These are phyloP conservation scores for Phyllosticta paracitricarpa DNA, from an alignment of 2,329 filamentous ascomycete species.

Conservation along the genomic window DNA sequence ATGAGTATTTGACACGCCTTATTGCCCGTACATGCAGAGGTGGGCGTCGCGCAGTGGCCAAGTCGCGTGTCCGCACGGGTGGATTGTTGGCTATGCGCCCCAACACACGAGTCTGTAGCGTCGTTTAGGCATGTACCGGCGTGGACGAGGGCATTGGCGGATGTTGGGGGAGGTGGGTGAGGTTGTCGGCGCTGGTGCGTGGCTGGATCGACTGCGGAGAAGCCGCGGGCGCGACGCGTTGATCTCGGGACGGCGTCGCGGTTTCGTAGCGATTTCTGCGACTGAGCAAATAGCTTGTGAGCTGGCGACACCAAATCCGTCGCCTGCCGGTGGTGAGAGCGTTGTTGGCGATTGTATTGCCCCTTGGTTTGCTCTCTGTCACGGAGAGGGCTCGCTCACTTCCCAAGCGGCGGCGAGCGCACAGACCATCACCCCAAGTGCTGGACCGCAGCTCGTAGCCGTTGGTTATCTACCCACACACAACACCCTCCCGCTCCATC, in stretches of 20 bases:
- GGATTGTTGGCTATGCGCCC: constrained; percentile 4
- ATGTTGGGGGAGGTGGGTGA: not conserved
- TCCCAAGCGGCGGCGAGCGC: constrained; percentile 1
- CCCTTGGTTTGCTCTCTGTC: constrained; percentile 8
- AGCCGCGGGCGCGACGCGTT: constrained; percentile 3
- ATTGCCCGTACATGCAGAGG: constrained; percentile 4
- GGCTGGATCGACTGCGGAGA: constrained; percentile 6
- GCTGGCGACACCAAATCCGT: constrained; percentile 25
- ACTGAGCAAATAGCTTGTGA: constrained; percentile 20
- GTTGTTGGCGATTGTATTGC: constrained; percentile 13
- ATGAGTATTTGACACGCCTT: not conserved
- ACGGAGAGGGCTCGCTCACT: constrained; percentile 8
- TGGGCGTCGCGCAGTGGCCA: constrained; percentile 4
- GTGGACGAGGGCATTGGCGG: not conserved
- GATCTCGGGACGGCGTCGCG: constrained; percentile 5
- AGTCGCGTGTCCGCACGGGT: constrained; percentile 3
- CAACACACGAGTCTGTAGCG: not conserved
- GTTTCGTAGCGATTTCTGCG: constrained; percentile 20
- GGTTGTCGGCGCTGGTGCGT: constrained; percentile 3
- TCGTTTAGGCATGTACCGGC: not conserved
- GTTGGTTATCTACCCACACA: not conserved
- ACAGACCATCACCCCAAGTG: not conserved
- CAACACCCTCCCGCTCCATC: not conserved
- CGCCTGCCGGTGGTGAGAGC: constrained; percentile 18
- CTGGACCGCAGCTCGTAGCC: constrained; percentile 1